Percentiles rank a stretch among this genome's conserved stretches.
These are phyloP conservation scores for Blastocladiella britannica DNA, from an alignment of 192 early-diverging fungal genomes.

Conservation along the genomic window DNA sequence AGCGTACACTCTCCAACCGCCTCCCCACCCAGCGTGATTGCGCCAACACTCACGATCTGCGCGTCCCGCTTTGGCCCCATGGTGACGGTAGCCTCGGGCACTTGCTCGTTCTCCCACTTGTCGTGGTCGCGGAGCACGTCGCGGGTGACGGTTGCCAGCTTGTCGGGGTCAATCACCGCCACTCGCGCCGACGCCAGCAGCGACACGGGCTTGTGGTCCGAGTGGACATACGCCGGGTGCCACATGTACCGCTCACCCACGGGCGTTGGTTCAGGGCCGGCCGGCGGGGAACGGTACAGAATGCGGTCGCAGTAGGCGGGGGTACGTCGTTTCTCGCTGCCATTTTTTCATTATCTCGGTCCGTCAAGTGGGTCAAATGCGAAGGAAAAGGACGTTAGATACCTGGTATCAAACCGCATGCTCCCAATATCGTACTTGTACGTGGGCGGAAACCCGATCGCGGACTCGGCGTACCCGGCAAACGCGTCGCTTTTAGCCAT, in stretches of 20 bases:
- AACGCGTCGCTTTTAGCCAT: slow-evolving; percentile 46
- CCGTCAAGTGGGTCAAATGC: neutral
- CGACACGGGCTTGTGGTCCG: slow-evolving; percentile 83
- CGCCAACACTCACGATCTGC: slow-evolving; percentile 48
- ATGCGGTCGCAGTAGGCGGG: slow-evolving; percentile 93
- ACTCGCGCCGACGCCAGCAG: slow-evolving; percentile 44
- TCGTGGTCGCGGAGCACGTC: slow-evolving; percentile 55
- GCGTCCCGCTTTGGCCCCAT: no score
- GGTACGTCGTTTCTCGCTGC: slow-evolving; percentile 50
- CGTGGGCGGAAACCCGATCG: slow-evolving; percentile 60
- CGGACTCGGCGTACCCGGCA: slow-evolving; percentile 61
- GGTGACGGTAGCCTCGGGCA: slow-evolving; percentile 40
- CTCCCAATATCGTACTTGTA: slow-evolving; percentile 87
- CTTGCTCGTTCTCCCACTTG: slow-evolving; percentile 55
- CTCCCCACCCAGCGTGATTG: slow-evolving; percentile 27
- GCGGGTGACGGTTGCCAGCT: slow-evolving; percentile 28
- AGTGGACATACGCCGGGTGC: neutral
- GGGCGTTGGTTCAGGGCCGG: slow-evolving; percentile 2
- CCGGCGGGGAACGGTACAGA: slow-evolving; percentile 56
- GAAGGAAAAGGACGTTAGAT: slow-evolving; percentile 1
- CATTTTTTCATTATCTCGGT: neutral
- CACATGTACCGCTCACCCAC: neutral
- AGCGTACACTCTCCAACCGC: slow-evolving; percentile 31
- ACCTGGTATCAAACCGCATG: slow-evolving; percentile 54
- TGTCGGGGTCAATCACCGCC: slow-evolving; percentile 22